Percentiles rank a stretch among this genome's conserved stretches.
phyloP scores from a whole-genome alignment of 495 filamentous ascomycete species.

The Hypomontagnella monticulosa region DNA sequence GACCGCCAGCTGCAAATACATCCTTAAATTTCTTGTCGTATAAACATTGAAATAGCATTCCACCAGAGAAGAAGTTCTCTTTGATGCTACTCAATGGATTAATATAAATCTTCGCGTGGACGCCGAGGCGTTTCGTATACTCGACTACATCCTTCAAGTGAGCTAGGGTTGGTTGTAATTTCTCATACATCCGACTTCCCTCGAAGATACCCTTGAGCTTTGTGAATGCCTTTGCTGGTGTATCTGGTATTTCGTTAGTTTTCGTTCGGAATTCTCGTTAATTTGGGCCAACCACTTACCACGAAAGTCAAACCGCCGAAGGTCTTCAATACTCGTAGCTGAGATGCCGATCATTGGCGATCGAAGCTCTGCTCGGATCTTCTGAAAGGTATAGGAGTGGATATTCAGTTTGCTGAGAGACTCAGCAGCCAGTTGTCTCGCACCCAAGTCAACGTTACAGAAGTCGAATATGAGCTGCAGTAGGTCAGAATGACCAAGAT shows the following conservation, averaged over 20 bases:
- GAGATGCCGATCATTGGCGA: constrained; percentile 82
- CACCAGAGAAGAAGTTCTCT: constrained; percentile 89
- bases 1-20: constrained; percentile 92
- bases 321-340: constrained; percentile 89
- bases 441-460: constrained; percentile 76
- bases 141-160: constrained; percentile 79
- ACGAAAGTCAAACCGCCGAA: constrained; percentile 89
- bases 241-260: constrained; percentile 58
- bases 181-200: constrained; percentile 71
- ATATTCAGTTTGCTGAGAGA: constrained; percentile 88
- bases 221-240: constrained; percentile 74
- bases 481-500: constrained; percentile 89
- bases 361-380: constrained; percentile 84
- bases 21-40: constrained; percentile 85
- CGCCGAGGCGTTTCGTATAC: constrained; percentile 77
- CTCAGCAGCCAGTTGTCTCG: constrained; percentile 79
- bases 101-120: constrained; percentile 83
- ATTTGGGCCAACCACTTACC: constrained; percentile 57
- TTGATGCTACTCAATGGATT: constrained; percentile 88
- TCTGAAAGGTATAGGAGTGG: constrained; percentile 81
- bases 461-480: constrained; percentile 87
- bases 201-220: constrained; percentile 79
- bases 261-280: not conserved
- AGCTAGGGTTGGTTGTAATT: constrained; percentile 74
- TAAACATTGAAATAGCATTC: constrained; percentile 89